Conservation (phyloP, 257 asterid genomes). For the Solanum piurae region DNA sequence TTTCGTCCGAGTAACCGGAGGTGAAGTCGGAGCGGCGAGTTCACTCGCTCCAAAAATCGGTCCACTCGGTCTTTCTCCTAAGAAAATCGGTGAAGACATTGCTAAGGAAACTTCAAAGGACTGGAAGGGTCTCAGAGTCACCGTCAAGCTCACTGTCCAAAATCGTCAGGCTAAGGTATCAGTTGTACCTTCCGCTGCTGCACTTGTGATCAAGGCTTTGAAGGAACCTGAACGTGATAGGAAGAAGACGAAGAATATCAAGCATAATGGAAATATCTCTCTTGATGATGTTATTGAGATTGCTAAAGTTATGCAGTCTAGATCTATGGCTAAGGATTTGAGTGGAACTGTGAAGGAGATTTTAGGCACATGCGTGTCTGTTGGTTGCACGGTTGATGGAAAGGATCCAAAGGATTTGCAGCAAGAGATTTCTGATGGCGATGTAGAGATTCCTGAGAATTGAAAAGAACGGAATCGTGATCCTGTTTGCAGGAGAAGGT, state of each 20-base stretch:
- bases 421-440: conserved; percentile 56
- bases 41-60: conserved; percentile 76
- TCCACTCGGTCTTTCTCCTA: conserved; percentile 64
- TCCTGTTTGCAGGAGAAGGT: not conserved
- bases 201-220: conserved; percentile 65
- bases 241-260: conserved; percentile 56
- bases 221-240: conserved; percentile 71
- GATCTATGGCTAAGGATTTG: conserved; percentile 70
- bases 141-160: conserved; percentile 59
- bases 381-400: conserved; percentile 73
- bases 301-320: conserved; percentile 41
- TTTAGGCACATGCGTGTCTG: conserved; percentile 65
- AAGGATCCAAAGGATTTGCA: conserved; percentile 71
- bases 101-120: conserved; percentile 66
- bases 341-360: conserved; percentile 65
- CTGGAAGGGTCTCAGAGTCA: conserved; percentile 67
- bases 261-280: conserved; percentile 52
- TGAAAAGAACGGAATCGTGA: not conserved
- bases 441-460: conserved; percentile 43
- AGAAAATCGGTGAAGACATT: conserved; percentile 66
- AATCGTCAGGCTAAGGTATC: conserved; percentile 62
- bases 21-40: conserved; percentile 64
- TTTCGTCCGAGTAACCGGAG: conserved; percentile 64
- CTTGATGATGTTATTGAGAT: conserved; percentile 58
- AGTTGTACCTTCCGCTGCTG: conserved; percentile 66